Evolutionary conservation across 108 stramenopile genomes (phyloP).

Genomic region (Fistulifera pelliculosa): DNA sequence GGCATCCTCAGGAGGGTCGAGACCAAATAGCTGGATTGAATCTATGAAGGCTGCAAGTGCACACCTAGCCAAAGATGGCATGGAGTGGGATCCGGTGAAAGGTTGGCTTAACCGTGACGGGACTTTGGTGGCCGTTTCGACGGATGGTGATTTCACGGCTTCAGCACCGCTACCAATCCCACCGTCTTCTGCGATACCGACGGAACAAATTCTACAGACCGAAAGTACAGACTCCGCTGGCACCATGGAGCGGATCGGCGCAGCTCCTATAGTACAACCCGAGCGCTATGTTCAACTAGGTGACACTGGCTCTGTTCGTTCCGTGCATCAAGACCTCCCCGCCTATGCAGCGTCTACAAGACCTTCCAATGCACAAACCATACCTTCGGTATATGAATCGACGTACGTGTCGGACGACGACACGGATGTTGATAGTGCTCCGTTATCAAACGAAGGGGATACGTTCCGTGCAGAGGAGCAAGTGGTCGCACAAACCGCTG

Average conservation of each 20-base stretch:
- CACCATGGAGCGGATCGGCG: no score
- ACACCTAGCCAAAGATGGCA: conserved; percentile 20
- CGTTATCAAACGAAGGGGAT: background rate
- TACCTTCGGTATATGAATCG: no score
- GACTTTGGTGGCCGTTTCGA: background rate
- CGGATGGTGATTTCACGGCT: background rate
- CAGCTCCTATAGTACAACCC: background rate
- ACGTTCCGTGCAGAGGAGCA: background rate
- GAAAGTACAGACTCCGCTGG: no score
- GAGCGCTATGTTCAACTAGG: conserved; percentile 32
- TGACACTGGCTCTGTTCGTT: conserved; percentile 31
- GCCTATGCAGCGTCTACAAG: background rate
- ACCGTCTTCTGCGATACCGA: no score
- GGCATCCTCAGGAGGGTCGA: background rate
- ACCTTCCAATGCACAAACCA: no score
- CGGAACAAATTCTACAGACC: no score
- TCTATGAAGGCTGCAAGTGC: conserved; percentile 65
- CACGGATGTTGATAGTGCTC: no score
- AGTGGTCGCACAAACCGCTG: background rate
- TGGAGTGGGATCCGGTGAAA: conserved; percentile 53
- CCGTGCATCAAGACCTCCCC: background rate
- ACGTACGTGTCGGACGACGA: no score
- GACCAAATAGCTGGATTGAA: conserved; percentile 47
- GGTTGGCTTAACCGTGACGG: conserved; percentile 31
- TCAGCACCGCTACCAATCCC: background rate